Percentiles rank a stretch among this genome's conserved stretches.
These are phyloP conservation scores for Backusella tarrabulga DNA, from an alignment of 192 early-diverging fungal species.

Conservation along the genomic window DNA sequence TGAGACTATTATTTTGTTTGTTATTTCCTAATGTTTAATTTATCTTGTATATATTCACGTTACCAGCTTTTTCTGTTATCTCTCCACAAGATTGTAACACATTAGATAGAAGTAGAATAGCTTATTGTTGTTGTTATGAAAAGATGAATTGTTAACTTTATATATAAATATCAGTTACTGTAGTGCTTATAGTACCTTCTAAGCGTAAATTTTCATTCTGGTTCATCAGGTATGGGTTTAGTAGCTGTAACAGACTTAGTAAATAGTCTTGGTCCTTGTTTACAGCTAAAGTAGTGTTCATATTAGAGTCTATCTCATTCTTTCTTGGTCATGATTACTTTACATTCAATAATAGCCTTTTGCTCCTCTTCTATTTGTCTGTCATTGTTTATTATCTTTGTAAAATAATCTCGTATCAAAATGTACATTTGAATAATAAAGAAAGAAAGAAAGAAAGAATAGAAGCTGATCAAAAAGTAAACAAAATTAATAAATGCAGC, in stretches of 20 bases:
- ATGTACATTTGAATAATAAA: neutral
- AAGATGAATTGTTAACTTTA: neutral
- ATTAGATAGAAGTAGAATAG: neutral
- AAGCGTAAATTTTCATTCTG: conserved; percentile 79
- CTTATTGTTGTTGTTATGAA: neutral
- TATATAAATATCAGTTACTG: neutral
- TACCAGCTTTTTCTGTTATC: conserved; percentile 53
- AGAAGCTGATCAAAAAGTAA: neutral
- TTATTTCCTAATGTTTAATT: no score
- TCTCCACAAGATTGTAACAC: conserved; percentile 19
- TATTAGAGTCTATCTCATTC: neutral
- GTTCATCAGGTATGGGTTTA: conserved; percentile 72
- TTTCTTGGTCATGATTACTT: neutral
- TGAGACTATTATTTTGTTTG: conserved; percentile 34
- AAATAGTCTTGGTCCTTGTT: conserved; percentile 49
- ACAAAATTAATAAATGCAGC: neutral
- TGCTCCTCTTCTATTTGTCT: neutral
- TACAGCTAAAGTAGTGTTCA: neutral
- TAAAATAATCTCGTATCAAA: neutral
- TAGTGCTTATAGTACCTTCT: conserved; percentile 49
- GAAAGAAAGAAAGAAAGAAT: neutral
- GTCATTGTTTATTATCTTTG: neutral
- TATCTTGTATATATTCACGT: no score
- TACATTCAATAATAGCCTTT: neutral
- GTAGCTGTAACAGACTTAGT: conserved; percentile 72